phyloP scores from a whole-genome alignment of 306 rosid genomes.

The Casuarina cunninghamiana region DNA sequence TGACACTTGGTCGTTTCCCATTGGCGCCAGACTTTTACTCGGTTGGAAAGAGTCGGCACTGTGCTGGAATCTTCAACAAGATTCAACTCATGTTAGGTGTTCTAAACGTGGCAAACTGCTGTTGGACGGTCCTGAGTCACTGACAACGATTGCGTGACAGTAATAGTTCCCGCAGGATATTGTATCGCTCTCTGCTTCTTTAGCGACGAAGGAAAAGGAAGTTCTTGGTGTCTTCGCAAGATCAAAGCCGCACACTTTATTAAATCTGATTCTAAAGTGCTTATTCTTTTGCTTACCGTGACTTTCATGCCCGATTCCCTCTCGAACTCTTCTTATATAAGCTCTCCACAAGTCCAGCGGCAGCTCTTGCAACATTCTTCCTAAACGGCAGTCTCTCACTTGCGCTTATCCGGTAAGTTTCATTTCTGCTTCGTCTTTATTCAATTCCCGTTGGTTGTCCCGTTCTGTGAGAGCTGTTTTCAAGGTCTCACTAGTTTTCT shows the following conservation, averaged over 20 bases:
- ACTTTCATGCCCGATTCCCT: neutral
- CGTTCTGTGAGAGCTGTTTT: neutral
- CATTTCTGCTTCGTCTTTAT: neutral
- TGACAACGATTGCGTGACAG: neutral
- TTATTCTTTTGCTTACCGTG: neutral
- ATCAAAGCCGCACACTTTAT: neutral
- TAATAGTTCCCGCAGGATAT: neutral
- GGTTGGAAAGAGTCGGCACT: neutral
- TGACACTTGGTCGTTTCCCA: neutral
- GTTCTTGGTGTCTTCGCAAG: neutral
- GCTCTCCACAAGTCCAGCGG: neutral
- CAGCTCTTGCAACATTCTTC: neutral
- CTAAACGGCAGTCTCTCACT: neutral
- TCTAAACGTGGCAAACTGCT: neutral
- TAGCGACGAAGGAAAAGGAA: neutral
- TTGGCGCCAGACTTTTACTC: neutral
- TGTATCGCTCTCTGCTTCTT: neutral
- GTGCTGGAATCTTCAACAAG: slow-evolving; percentile 32
- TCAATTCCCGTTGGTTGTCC: neutral
- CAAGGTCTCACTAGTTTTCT: slow-evolving; percentile 5
- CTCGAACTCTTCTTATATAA: neutral
- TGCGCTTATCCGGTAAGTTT: neutral
- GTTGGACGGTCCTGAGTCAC: neutral
- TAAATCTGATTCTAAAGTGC: neutral
- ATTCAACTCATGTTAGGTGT: slow-evolving; percentile 4